Evolutionary conservation across 768 basidiomycete species (phyloP).

Genomic region (Lactarius quietus): DNA sequence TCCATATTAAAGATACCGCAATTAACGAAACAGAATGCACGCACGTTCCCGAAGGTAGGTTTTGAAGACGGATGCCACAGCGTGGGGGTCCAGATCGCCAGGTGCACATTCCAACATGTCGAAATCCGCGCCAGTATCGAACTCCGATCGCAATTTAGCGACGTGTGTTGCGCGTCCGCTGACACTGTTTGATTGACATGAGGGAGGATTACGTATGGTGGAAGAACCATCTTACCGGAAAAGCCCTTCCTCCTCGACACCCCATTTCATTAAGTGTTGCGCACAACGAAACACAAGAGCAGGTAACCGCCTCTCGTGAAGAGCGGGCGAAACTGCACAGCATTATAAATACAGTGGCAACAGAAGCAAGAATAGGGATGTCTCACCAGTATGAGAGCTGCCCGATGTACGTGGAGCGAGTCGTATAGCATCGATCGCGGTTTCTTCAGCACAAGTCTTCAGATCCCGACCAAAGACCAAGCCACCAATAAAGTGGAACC

Average conservation of each 20-base stretch:
- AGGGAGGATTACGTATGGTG: constrained; percentile 4
- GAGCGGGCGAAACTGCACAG: constrained; percentile 6
- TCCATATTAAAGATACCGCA: constrained; percentile 16
- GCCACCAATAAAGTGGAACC: constrained; percentile 39
- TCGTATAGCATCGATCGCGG: constrained; percentile 40
- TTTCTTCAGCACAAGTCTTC: constrained; percentile 51
- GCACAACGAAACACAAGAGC: constrained; percentile 79
- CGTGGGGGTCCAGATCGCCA: constrained; percentile 90
- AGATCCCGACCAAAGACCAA: constrained; percentile 68
- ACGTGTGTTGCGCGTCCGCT: constrained; percentile 82
- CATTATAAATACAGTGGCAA: constrained; percentile 14
- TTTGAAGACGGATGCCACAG: constrained; percentile 90
- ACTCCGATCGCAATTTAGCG: constrained; percentile 67
- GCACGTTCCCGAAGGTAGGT: constrained; percentile 88
- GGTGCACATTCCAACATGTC: constrained; percentile 75
- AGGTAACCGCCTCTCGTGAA: constrained; percentile 45
- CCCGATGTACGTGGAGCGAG: constrained; percentile 13
- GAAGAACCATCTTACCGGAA: constrained; percentile 58
- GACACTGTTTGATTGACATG: constrained; percentile 47
- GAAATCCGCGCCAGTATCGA: constrained; percentile 86
- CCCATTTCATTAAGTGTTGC: constrained; percentile 79
- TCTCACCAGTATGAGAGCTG: constrained; percentile 10
- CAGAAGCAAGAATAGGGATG: constrained; percentile 2
- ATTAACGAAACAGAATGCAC: constrained; percentile 34
- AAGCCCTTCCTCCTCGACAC: constrained; percentile 80